A percentile compares a stretch with the other conserved stretches of the same genome.
Conservation (phyloP, 139 green algal genomes). For the Desmodesmus armatus region DNA sequence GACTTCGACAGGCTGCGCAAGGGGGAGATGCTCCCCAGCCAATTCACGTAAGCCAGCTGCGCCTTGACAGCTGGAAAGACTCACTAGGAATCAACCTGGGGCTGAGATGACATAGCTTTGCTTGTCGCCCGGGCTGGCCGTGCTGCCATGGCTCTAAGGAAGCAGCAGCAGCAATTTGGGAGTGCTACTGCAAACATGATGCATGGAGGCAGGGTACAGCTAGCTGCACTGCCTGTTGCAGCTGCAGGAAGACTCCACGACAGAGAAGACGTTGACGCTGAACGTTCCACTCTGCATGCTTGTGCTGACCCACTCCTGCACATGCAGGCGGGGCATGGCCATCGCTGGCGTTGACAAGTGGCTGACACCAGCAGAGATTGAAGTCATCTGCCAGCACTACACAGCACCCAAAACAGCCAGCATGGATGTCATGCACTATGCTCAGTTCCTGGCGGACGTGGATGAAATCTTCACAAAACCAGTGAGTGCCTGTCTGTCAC, state of each 20-base stretch:
- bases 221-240: too few relatives aligned
- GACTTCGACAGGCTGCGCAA: constrained; percentile 82
- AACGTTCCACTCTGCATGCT: not conserved
- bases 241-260: too few relatives aligned
- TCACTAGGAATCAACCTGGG: too few relatives aligned
- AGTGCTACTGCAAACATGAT: too few relatives aligned
- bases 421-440: constrained; percentile 60
- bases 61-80: too few relatives aligned
- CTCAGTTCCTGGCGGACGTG: constrained; percentile 72
- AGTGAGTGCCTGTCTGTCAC: constrained; percentile 43
- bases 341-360: constrained; percentile 66
- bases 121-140: too few relatives aligned
- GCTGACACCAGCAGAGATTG: constrained; percentile 58
- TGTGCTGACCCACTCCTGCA: not conserved
- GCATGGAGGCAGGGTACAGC: too few relatives aligned
- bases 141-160: too few relatives aligned
- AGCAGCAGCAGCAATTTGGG: too few relatives aligned
- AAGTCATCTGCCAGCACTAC: constrained; percentile 69
- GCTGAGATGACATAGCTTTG: too few relatives aligned
- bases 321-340: not conserved
- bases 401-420: constrained; percentile 57
- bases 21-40: constrained; percentile 73
- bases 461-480: constrained; percentile 74
- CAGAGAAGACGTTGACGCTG: too few relatives aligned
- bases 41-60: too few relatives aligned